Evolutionary conservation across 768 basidiomycete genomes (phyloP), one percentile per base, ranked within the genome.

Genomic region (Pulveroboletus ravenelii): DNA sequence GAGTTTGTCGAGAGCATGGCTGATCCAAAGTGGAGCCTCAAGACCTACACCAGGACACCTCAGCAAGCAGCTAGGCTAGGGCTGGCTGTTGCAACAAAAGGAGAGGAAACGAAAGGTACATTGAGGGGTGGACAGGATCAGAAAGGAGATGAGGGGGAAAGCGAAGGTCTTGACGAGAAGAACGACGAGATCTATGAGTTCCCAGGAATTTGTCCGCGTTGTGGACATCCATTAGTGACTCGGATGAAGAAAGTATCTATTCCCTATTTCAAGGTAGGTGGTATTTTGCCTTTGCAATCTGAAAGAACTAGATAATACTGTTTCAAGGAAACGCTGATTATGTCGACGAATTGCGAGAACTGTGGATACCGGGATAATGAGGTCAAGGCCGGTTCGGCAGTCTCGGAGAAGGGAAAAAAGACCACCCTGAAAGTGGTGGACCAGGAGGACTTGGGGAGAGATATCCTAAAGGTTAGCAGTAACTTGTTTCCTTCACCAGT

Each of bases 301-400:
- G 18, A 4, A 14, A 30, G 10, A 37, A 17, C 23, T 8, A 7
- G 50, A 31, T 7, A 55, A 27, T 20, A 37, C 18, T 15, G 8
- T 38, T 30, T 13, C 40, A 96, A 46, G 94, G 93, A 99, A 59
- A 86, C 93, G 49, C 72, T 98, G 47, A 95, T 98, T 70, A 97
- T 97, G 93, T 95, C 95, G 20, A 94, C 94, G 6, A 97, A 96
- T 66, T 98, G 96, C 66, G 91, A 93, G 51, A 70, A 73, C 45
- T 99, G 96, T 68, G 96, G 96, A 1, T 99, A 98, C 69, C 79
- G 91, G 50, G 96, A 99, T 70, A 98, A 94, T 62, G 96, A 99
- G 71, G 88, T 99, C 62, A 99, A 99, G 68, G 89, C 92, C 6
- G 92, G 95, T 18, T 72, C 84, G 2, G 93, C 94, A 1, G 90